Base-by-base conservation (phyloP, 1,284 basidiomycete species). In the Stygiomarasmius scandens region DNA sequence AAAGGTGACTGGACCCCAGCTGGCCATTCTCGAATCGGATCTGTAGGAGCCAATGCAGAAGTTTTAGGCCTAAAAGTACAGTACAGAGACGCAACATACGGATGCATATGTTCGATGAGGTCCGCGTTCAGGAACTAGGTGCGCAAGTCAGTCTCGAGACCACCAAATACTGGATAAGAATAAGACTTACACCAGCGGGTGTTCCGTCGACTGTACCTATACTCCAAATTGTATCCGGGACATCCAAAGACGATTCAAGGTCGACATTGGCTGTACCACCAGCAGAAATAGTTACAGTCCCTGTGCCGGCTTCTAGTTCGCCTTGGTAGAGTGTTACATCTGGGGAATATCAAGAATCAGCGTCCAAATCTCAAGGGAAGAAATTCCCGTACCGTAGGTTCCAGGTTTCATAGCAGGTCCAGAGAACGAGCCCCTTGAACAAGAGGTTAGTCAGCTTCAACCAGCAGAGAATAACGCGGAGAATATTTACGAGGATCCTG, bases 31-130 rank as follows among this genome's bases (percentile, higher is more conserved):
- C 3, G 72, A 63, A 63, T 80, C 78, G 9, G 77, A 77, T 23
- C 75, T 77, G 46, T 49, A 32, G 12, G 29, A n/a, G n/a, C n/a
- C n/a, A n/a, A 14, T 34, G 51, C 43, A 24, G 22, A 38, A 36
- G 44, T 34, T 24, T 12, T 55, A 24, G 11, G 49, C 27, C 11
- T 45, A 25, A 20, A 29, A 34, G n/a, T 20, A 38, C 25, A 14
- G n/a, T 4, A 11, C 49, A 23, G 29, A 20, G 27, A 29, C 23
- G 51, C 6, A 12, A 69, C 72, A 55, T 61, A 79, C 72, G 77
- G 77, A 58, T 80, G 79, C 76, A 81, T 78, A n/a, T 67, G 75
- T 63, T 81, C 67, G 36, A 81, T 80, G 60, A 77, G 79, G 63
- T 80, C 76, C 8, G 78, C 77, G 60, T 80, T 80, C 38, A 79